Evolutionary conservation across 192 early-diverging fungal species (phyloP).

Genomic region (Gaertneriomyces semiglobifer): DNA sequence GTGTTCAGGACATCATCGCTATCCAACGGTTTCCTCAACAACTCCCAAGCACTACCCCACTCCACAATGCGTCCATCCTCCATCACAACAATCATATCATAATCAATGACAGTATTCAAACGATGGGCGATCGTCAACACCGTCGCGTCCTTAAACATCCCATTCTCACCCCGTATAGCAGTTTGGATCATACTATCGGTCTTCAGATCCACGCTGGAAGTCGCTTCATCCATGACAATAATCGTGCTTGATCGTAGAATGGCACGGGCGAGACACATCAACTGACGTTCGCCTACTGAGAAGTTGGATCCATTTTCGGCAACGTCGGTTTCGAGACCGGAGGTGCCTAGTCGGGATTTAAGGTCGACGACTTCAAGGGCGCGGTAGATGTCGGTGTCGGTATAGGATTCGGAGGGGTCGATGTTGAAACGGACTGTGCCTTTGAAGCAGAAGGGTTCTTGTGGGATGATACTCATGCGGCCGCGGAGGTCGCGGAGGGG

Average conservation of each 20-base stretch:
- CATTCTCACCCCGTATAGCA: conserved; percentile 29
- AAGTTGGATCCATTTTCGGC: conserved; percentile 75
- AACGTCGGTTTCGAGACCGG: conserved; percentile 69
- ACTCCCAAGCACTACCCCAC: conserved; percentile 44
- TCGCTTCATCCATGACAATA: conserved; percentile 52
- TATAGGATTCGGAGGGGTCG: conserved; percentile 61
- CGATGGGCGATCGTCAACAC: conserved; percentile 52
- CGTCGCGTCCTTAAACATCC: conserved; percentile 43
- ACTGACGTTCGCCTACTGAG: conserved; percentile 77
- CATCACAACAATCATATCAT: conserved; percentile 43
- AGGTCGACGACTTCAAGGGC: conserved; percentile 61
- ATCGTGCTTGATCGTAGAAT: conserved; percentile 51
- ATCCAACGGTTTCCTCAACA: conserved; percentile 36
- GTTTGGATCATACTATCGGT: conserved; percentile 45
- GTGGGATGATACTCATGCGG: conserved; percentile 57
- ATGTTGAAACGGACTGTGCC: conserved; percentile 74
- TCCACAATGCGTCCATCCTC: conserved; percentile 48
- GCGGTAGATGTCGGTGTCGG: conserved; percentile 67
- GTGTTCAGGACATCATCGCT: too few species aligned
- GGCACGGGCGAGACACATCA: conserved; percentile 74
- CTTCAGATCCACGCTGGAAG: conserved; percentile 38
- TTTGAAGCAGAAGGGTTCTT: conserved; percentile 62
- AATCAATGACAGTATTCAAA: conserved; percentile 40
- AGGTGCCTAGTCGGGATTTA: conserved; percentile 7
- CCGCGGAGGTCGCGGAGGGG: conserved; percentile 56